phyloP scores from a whole-genome alignment of 2,329 filamentous ascomycete species.

The Exserohilum turcica region DNA sequence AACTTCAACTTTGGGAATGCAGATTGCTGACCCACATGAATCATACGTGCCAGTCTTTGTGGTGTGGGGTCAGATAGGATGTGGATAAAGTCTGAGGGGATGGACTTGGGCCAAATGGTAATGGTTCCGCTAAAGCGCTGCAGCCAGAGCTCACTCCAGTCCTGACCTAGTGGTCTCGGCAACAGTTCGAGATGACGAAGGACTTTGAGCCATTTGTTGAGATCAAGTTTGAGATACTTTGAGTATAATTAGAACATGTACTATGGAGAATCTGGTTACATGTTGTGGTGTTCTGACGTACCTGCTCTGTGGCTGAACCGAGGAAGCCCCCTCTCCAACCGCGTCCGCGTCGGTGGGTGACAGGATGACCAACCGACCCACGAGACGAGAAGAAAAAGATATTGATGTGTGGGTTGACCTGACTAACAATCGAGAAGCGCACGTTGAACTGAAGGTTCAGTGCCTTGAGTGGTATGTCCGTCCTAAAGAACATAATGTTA shows the following conservation, averaged over 20 bases:
- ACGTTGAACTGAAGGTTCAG: slow-evolving; percentile 98
- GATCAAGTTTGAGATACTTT: slow-evolving; percentile 87
- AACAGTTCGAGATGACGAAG: slow-evolving; percentile 89
- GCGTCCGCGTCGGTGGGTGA: slow-evolving; percentile 89
- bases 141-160: slow-evolving; percentile 96
- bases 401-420: slow-evolving; percentile 96
- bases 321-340: slow-evolving; percentile 97
- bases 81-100: slow-evolving; percentile 78
- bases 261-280: background rate
- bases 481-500: slow-evolving; percentile 54
- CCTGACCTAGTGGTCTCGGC: slow-evolving; percentile 86
- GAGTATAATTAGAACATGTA: background rate
- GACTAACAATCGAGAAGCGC: slow-evolving; percentile 88
- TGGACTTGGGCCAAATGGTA: slow-evolving; percentile 90
- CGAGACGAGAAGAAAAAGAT: slow-evolving; percentile 98
- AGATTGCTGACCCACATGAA: slow-evolving; percentile 86
- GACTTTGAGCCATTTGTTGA: slow-evolving; percentile 97
- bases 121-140: slow-evolving; percentile 94
- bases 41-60: slow-evolving; percentile 79
- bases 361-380: slow-evolving; percentile 87
- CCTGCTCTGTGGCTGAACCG: slow-evolving; percentile 84
- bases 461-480: slow-evolving; percentile 92
- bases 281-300: background rate
- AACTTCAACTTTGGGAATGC: slow-evolving; percentile 93
- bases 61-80: slow-evolving; percentile 84